A percentile compares a stretch with the other conserved stretches of the same genome.
These are phyloP conservation scores for Hypoxylon rickii DNA, from an alignment of 495 filamentous ascomycete species.

Conservation along the genomic window DNA sequence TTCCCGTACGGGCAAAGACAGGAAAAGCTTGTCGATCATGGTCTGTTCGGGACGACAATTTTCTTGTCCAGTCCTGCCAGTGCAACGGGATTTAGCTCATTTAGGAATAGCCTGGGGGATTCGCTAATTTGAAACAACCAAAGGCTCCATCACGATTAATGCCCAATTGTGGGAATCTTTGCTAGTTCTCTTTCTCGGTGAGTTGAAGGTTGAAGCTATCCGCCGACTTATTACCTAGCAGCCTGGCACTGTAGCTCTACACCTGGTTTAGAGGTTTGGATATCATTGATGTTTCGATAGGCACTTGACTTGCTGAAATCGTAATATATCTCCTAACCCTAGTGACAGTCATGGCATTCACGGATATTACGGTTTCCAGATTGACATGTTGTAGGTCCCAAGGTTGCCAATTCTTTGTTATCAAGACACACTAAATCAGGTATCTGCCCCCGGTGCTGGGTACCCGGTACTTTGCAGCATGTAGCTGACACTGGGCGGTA, in stretches of 20 bases:
- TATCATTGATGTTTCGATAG: no score
- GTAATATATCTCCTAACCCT: no score
- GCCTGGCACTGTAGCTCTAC: background rate
- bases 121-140: slow-evolving; percentile 41
- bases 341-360: no score
- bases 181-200: slow-evolving; percentile 8
- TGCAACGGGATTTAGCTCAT: slow-evolving; percentile 36
- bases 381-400: no score
- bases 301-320: no score
- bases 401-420: background rate
- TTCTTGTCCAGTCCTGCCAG: slow-evolving; percentile 33
- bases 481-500: no score
- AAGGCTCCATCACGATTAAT: slow-evolving; percentile 39
- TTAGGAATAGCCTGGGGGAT: slow-evolving; percentile 32
- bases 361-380: no score
- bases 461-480: no score
- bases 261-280: background rate
- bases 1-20: slow-evolving; percentile 2
- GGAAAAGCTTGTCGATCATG: slow-evolving; percentile 33
- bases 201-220: background rate
- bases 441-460: no score
- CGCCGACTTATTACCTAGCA: background rate
- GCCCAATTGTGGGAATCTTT: slow-evolving; percentile 33
- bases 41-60: slow-evolving; percentile 25
- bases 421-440: background rate